Evolutionary conservation across 2,329 filamentous ascomycete genomes (phyloP), one percentile per base, ranked within the genome.

Genomic region (Lecanicillium sp.): DNA sequence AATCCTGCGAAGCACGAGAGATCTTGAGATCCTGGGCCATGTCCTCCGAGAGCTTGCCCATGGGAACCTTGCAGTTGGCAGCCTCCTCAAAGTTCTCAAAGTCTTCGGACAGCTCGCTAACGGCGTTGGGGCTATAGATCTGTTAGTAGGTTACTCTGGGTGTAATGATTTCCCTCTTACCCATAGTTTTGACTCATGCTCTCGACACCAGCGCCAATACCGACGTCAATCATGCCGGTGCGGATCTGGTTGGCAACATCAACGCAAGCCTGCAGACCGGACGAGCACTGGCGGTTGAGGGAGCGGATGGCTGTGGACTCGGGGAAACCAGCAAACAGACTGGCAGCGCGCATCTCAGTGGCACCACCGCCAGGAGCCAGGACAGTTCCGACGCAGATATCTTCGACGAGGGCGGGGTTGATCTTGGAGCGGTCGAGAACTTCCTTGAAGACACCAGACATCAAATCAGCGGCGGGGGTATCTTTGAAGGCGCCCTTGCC

Each of bases 401-500:
- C 92, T 63, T 96, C 86, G 35, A 98, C 87, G 27, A 92, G 73
- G 28, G 68, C 69, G 16, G 92, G 89, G 65, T 95, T 85, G 64
- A 96, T 94, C 48, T 80, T 80, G 49, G 89, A 95, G 52, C 87
- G 85, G 41, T 84, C 71, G 57, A 96, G 73, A 48, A 96, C 69
- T 43, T 80, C 80, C 64, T 80, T 83, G 64, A 96, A 81, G 33
- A 87, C 81, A 51, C 86, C 87, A 36, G 80, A 79, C 53, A 96
- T 80, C 45, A 96, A 72, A 62, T 96, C 90, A 29, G 87, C 77
- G 6, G 85, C 85, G 40, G 78, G 73, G 8, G 92, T 96, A 65
- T 96, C 92, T 71, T 96, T 96, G 74, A 98, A 92, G 35, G 80
- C 83, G 50, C 92, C 92, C 66, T 88, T 89, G 54, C 89, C 88